Percentiles rank a stretch among this genome's conserved stretches.
Evolutionary conservation across 352 stramenopile species (phyloP).

Genomic region (Phytopythium boreale): DNA sequence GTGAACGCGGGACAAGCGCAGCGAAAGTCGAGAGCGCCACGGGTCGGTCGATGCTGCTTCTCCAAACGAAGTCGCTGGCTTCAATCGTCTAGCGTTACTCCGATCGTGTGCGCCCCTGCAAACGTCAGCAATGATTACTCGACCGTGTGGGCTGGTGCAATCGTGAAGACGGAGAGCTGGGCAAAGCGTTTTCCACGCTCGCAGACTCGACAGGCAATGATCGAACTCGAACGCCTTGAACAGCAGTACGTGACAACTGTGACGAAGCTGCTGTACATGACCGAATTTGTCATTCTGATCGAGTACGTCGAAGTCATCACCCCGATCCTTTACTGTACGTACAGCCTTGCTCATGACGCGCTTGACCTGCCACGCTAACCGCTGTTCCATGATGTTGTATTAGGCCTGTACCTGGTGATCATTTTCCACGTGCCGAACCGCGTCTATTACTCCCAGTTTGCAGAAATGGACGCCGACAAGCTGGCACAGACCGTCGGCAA

Average conservation of each 20-base stretch:
- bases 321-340: not conserved
- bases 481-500: slow-evolving; percentile 10
- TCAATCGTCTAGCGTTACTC: too few relatives aligned
- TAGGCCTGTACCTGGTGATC: not conserved
- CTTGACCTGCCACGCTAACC: not conserved
- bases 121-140: too few relatives aligned
- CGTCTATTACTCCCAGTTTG: slow-evolving; percentile 11
- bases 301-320: slow-evolving; percentile 2
- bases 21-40: too few relatives aligned
- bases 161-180: too few relatives aligned
- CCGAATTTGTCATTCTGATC: not conserved
- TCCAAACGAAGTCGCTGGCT: too few relatives aligned
- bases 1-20: too few relatives aligned
- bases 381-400: not conserved
- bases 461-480: not conserved
- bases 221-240: not conserved
- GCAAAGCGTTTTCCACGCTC: too few relatives aligned
- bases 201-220: not conserved
- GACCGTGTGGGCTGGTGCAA: too few relatives aligned
- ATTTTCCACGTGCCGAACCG: slow-evolving; percentile 3
- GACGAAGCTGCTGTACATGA: not conserved
- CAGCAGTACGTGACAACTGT: not conserved
- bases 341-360: not conserved
- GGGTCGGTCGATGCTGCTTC: too few relatives aligned
- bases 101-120: too few relatives aligned